Conservation (phyloP, 768 basidiomycete genomes). For the Sarcomyxa edulis region DNA sequence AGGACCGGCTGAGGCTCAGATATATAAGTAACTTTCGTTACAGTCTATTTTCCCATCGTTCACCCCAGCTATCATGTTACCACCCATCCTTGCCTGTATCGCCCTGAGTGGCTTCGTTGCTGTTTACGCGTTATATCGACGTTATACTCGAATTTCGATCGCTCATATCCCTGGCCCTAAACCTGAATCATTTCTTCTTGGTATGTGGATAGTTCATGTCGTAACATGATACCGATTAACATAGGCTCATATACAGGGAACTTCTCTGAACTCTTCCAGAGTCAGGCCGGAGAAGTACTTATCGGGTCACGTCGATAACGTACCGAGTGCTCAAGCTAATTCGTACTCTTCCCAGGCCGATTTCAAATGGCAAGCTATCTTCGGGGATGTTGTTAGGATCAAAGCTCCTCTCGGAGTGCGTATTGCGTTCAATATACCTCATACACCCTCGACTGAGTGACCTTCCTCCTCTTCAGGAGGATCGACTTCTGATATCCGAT, state of each 20-base stretch:
- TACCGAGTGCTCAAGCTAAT: not conserved
- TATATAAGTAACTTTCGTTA: too few species aligned
- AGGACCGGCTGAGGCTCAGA: too few species aligned
- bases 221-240: not conserved
- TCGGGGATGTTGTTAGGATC: slow-evolving; percentile 45
- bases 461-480: too few species aligned
- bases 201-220: slow-evolving; percentile 18
- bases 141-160: slow-evolving; percentile 32
- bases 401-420: slow-evolving; percentile 47
- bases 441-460: slow-evolving; percentile 2
- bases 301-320: not conserved
- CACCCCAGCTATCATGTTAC: too few species aligned
- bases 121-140: slow-evolving; percentile 26
- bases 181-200: slow-evolving; percentile 43
- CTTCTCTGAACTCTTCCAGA: slow-evolving; percentile 43
- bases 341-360: slow-evolving; percentile 31
- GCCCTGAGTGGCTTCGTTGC: slow-evolving; percentile 9
- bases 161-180: slow-evolving; percentile 43
- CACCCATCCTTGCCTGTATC: not conserved
- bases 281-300: slow-evolving; percentile 35
- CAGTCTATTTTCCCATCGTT: too few species aligned
- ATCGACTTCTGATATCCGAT: slow-evolving; percentile 48
- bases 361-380: slow-evolving; percentile 46
- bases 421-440: slow-evolving; percentile 1
- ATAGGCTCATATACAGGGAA: slow-evolving; percentile 29